Evolutionary conservation across 2,329 filamentous ascomycete species (phyloP).

Genomic region (Drechslera avenae): DNA sequence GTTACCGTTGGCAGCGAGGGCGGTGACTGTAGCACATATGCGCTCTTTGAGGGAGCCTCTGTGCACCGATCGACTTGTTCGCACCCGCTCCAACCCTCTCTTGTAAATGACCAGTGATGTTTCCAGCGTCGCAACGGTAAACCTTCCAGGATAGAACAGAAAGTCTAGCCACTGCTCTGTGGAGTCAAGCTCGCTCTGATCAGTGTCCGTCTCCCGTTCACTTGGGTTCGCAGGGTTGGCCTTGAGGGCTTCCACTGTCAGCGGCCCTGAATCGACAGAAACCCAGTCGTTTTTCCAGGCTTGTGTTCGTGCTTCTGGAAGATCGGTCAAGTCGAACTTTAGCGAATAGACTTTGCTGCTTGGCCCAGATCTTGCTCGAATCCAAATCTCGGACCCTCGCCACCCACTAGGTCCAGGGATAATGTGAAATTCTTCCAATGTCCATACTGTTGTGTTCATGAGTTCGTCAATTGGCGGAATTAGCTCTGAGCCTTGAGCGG

Average conservation of each 20-base stretch:
- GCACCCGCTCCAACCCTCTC: constrained; percentile 57
- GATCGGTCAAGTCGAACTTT: constrained; percentile 70
- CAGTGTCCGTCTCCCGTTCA: constrained; percentile 37
- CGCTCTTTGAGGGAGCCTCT: constrained; percentile 72
- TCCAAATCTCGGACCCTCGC: constrained; percentile 53
- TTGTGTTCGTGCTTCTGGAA: constrained; percentile 65
- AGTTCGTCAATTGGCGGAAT: constrained; percentile 64
- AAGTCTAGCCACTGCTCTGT: constrained; percentile 82
- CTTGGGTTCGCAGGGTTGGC: constrained; percentile 47
- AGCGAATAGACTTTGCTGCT: constrained; percentile 70
- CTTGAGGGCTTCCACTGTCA: constrained; percentile 50
- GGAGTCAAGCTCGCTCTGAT: constrained; percentile 56
- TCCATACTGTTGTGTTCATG: constrained; percentile 59
- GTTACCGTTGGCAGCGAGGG: constrained; percentile 67
- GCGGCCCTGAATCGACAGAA: constrained; percentile 50
- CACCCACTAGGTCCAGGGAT: constrained; percentile 46
- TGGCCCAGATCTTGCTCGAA: constrained; percentile 61
- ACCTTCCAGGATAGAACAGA: constrained; percentile 82
- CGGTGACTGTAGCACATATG: constrained; percentile 72
- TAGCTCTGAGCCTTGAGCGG: constrained; percentile 68
- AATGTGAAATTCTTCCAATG: constrained; percentile 55
- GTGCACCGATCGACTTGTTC: constrained; percentile 13
- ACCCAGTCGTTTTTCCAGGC: constrained; percentile 67
- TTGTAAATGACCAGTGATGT: constrained; percentile 83
- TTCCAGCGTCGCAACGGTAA: constrained; percentile 78